Base-by-base conservation (phyloP, 2,329 filamentous ascomycete genomes). In the Pyrenochaeta sp. region DNA sequence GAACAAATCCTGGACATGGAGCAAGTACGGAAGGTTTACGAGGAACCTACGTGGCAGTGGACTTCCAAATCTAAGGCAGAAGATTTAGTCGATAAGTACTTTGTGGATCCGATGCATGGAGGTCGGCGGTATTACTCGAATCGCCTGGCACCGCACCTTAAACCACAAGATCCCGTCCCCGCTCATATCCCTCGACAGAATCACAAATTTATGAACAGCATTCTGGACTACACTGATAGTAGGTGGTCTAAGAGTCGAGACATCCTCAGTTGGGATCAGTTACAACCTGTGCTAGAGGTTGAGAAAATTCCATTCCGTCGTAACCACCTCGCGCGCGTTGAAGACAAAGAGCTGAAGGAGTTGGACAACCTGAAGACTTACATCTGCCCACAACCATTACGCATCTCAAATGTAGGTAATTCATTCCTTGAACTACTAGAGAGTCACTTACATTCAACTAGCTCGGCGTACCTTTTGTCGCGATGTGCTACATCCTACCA, bases 201-300 rank as follows among this genome's bases (percentile, higher is more conserved):
- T 56, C 70, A 69, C 65, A 77, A 74, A 47, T 72, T 65, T 45
- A 72, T 68, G 63, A 67, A 61, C 36, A 90, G 86, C 53, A 96
- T 98, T 63, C 85, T 94, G 61, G 89, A 93, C 66, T 98, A 95
- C 77, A 93, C 90, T 50, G 85, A 91, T 67, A 96, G 91, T 72
- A 81, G 93, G 19, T 94, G 86, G 78, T 82, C 83, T 5, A 90
- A 88, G 24, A 78, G 87, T 59, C 82, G 86, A 53, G 64, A 79
- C 30, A 59, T 68, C 7, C 50, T 60, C 1, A 63, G 71, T 0
- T 90, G 90, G 79, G 81, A 86, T 34, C 81, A 86, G 37, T 80
- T 90, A n/a, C 92, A 98, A 67, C 91, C 92, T 1, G 95, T 99
- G 0, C 78, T 96, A 5, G 84, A 90, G 67, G 92, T 90, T 0